Evolutionary conservation across 257 asterid genomes (phyloP), one percentile per base, ranked within the genome.

Genomic region (Jacaranda copaia): DNA sequence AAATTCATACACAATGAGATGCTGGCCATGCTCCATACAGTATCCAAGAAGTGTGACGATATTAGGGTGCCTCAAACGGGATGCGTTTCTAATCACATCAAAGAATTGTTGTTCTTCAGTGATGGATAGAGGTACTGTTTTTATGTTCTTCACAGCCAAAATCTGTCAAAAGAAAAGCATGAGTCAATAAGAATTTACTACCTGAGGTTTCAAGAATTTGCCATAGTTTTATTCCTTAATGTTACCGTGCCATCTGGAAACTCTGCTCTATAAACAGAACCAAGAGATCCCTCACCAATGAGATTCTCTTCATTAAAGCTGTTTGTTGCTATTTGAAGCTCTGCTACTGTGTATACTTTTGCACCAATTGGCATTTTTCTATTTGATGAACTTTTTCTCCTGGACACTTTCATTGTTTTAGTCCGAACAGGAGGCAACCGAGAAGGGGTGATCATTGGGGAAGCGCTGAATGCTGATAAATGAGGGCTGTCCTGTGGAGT

Each of bases 201-300:
- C 0, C 39, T 71, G 5, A 12, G 7, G 40, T 39, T 79, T 43
- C 19, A 72, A 64, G 39, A 38, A 1, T 13, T 73, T 20, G 16
- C 55, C 38, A 16, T 11, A 48, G 35, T 42, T 60, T 45, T 13
- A 10, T 67, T 73, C 77, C 55, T 20, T 42, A 32, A 65, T 67
- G 6, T 55, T 88, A 93, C 98, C 90, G 67, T 79, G 77, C 97
- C 98, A 86, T 96, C 94, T 9, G 94, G 92, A 77, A 93, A 86
- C 74, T 91, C 92, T 64, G 94, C 99, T 83, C 89, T 90, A 60
- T 91, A 90, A 67, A 96, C 97, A 19, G 93, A 82, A 70, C 98
- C 98, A 64, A 96, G 94, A 66, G 97, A 93, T 75, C 98, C 99
- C 82, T 89, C 86, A 72, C 97, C 99, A 73, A 96, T 84, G 32